phyloP scores from a whole-genome alignment of 768 basidiomycete genomes.

The Pleurotus cornucopiae region DNA sequence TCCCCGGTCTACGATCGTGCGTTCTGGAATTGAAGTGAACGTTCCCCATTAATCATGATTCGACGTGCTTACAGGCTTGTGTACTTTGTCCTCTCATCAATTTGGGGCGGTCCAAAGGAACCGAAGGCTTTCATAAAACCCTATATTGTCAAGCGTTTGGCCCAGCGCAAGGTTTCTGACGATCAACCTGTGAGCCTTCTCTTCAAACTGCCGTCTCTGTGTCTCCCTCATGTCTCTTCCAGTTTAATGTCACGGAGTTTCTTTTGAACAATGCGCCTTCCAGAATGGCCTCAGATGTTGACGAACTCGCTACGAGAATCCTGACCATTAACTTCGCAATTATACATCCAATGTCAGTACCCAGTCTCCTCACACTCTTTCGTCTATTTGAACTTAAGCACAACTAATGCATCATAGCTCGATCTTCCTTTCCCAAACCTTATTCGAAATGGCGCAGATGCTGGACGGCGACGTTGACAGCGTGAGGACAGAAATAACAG shows the following conservation, averaged over 20 bases:
- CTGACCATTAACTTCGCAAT: conserved; percentile 6
- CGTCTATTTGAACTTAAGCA: neutral
- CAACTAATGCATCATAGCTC: neutral
- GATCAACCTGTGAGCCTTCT: neutral
- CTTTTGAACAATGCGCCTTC: neutral
- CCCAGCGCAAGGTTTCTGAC: neutral
- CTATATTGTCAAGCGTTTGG: neutral
- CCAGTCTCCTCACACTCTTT: neutral
- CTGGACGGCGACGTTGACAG: neutral
- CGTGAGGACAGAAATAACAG: neutral
- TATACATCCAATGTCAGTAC: conserved; percentile 3
- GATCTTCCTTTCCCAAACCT: neutral
- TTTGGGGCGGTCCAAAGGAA: conserved; percentile 7
- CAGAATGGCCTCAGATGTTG: neutral
- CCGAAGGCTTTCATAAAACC: conserved; percentile 1
- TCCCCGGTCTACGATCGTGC: conserved; percentile 5
- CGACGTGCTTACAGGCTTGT: neutral
- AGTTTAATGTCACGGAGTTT: neutral
- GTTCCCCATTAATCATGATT: too few relatives aligned
- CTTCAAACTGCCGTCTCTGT: neutral
- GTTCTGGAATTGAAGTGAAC: neutral
- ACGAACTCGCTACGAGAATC: conserved; percentile 3
- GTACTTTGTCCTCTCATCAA: conserved; percentile 5
- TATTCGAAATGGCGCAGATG: conserved; percentile 6
- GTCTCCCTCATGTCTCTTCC: neutral